Evolutionary conservation across 169 alveolate genomes (phyloP), one percentile per base, ranked within the genome.

Genomic region (Plasmodium knowlesi): DNA sequence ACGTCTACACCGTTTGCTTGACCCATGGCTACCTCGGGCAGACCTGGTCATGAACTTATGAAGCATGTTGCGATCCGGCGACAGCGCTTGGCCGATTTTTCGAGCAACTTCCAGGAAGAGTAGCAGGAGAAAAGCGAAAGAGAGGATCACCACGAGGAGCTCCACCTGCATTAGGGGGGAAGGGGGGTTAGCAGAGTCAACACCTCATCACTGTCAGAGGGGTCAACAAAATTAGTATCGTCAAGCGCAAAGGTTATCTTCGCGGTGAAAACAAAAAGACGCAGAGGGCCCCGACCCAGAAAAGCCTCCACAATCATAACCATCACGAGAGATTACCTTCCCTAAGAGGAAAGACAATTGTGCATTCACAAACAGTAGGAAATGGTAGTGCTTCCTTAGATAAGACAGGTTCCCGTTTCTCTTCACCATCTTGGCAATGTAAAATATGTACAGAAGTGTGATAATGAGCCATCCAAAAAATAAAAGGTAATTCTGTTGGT

Each of bases 371-470:
- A 61, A 72, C 9, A 84, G 84, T 8, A 84, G 93, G 28, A 84
- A 84, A 50, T 84, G 93, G 14, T 84, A 84, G 61, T 84, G 93
- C 54, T 84, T 84, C 61, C 93, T 28, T 19, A 84, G 57, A 37
- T 73, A 73, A 6, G 78, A 32, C 22, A 84, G 28, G 43, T 72
- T 72, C 41, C 34, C 43, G 5, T 72, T 25, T 73, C 39, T 73
- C 53, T 16, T 72, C 41, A 50, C 9, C 53, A 73, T 14, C 70
- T 73, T n/a, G 84, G 22, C 37, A 46, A 84, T 84, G 71, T 73
- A 84, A 12, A 53, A 5, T 84, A 84, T n/a, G 28, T 84, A 84
- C 30, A 84, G 43, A 32, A 37, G 5, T 14, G 93, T 73, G 50
- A 84, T 67, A 28, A 39, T 28, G 4, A 74, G 25, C 93, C 93